These are phyloP conservation scores for Cymbopogon flexuosus DNA, from an alignment of 202 grass and related monocot genomes.

Conservation along the genomic window DNA sequence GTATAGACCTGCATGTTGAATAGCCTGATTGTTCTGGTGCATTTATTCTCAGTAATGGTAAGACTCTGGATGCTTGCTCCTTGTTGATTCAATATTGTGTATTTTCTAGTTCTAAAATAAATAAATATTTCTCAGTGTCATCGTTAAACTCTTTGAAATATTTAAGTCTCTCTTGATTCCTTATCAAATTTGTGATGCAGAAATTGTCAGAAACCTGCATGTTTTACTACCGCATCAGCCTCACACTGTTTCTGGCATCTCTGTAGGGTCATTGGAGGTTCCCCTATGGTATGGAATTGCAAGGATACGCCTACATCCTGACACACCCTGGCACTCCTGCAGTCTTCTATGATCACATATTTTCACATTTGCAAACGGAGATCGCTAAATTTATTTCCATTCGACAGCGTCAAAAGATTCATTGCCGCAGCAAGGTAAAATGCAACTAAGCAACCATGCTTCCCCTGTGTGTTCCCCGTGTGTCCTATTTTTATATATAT, in stretches of 20 bases:
- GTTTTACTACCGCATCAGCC: neutral
- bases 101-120: conserved; percentile 8
- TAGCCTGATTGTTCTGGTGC: conserved; percentile 6
- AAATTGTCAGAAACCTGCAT: neutral
- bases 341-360: conserved; percentile 93
- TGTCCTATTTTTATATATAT: neutral
- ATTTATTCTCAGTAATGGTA: neutral
- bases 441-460: neutral
- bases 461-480: neutral
- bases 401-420: conserved; percentile 54
- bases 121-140: neutral
- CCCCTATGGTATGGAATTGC: conserved; percentile 85
- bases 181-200: neutral
- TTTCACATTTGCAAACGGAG: conserved; percentile 70
- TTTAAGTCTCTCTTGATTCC: conserved; percentile 2
- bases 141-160: conserved; percentile 8
- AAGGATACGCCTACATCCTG: conserved; percentile 96
- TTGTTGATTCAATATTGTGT: neutral
- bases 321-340: conserved; percentile 92
- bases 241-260: conserved; percentile 28
- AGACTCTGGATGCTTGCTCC: neutral
- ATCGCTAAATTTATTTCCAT: conserved; percentile 69
- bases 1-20: neutral
- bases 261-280: conserved; percentile 98
- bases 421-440: conserved; percentile 85